Evolutionary conservation across 2,329 filamentous ascomycete species (phyloP), one percentile per base, ranked within the genome.

Genomic region (Epichloe baconii): DNA sequence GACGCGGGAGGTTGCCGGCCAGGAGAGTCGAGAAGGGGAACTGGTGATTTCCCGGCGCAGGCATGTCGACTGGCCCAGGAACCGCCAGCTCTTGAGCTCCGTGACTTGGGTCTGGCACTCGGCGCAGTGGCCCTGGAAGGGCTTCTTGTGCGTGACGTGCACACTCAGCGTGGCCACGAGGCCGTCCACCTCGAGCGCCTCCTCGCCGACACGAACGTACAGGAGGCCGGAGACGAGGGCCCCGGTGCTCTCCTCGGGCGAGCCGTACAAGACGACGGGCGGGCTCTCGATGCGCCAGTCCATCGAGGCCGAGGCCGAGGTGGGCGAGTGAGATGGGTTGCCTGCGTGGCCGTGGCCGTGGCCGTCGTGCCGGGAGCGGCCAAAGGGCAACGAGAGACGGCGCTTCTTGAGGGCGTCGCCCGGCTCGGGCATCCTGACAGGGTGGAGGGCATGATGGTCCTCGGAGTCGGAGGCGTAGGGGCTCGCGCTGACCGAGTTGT

Each of bases 11-110:
- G 61, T 91, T 78, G 19, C 93, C 93, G 2, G 83, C 81, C 44
- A 98, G 78, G 48, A 96, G 75, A 58, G 88, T 84, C 59, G 88
- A 95, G 68, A 96, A 95, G 47, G 93, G 91, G 64, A 90, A 94
- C 44, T 80, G 76, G 66, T 96, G 88, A 63, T 63, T 68, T 79
- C 79, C 62, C 72, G 75, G 53, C 64, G 63, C 50, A 83, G 66
- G 11, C 67, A 67, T 17, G 75, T 68, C 43, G 77, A 74, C 44
- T 74, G 73, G 17, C 76, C 77, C 52, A 94, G 69, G 61, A 97
- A 86, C 35, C 79, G 78, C 88, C 89, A 96, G 49, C 76, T 80
- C 66, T 85, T 83, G 55, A 97, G 69, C 64, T 89, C 82, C 37
- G 82, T 88, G 53, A 76, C 77, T 63, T 86, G 83, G 56, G 77